phyloP scores from a whole-genome alignment of 495 filamentous ascomycete species.

The Podospora bellae-mahoneyi region DNA sequence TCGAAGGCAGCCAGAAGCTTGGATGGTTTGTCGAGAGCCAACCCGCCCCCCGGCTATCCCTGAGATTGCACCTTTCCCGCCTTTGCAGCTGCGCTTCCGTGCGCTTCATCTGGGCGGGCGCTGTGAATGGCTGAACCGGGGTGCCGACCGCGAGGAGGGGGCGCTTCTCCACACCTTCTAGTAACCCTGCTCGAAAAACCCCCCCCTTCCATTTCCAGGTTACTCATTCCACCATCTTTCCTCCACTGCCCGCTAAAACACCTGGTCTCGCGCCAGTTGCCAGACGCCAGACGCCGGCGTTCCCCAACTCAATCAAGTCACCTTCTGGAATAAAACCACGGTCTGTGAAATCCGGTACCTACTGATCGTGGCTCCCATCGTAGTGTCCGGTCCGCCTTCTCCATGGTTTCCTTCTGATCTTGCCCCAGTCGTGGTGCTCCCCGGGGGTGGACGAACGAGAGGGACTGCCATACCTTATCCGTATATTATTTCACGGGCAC shows the following conservation, averaged over 20 bases:
- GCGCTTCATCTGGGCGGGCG: background rate
- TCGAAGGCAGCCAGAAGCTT: slow-evolving; percentile 35
- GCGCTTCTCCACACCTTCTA: slow-evolving; percentile 23
- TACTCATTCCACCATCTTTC: slow-evolving; percentile 1
- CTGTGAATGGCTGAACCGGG: slow-evolving; percentile 21
- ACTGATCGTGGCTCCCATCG: too few species aligned
- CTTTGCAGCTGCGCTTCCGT: slow-evolving; percentile 24
- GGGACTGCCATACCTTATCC: too few species aligned
- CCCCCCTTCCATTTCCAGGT: slow-evolving; percentile 16
- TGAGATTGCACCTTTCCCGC: slow-evolving; percentile 33
- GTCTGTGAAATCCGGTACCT: too few species aligned
- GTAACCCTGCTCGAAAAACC: slow-evolving; percentile 11
- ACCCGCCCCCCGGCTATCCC: slow-evolving; percentile 20
- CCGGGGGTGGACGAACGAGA: too few species aligned
- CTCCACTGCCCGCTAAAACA: background rate
- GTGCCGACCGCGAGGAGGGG: slow-evolving; percentile 11
- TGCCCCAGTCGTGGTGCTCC: too few species aligned
- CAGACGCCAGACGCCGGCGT: background rate
- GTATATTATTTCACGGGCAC: background rate
- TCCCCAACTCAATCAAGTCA: background rate
- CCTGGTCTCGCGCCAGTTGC: background rate
- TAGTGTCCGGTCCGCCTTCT: too few species aligned
- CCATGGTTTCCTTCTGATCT: too few species aligned
- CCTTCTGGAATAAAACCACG: too few species aligned
- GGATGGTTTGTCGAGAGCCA: slow-evolving; percentile 18